Conservation (phyloP, 1,284 basidiomycete genomes). For the Irpex sp. region DNA sequence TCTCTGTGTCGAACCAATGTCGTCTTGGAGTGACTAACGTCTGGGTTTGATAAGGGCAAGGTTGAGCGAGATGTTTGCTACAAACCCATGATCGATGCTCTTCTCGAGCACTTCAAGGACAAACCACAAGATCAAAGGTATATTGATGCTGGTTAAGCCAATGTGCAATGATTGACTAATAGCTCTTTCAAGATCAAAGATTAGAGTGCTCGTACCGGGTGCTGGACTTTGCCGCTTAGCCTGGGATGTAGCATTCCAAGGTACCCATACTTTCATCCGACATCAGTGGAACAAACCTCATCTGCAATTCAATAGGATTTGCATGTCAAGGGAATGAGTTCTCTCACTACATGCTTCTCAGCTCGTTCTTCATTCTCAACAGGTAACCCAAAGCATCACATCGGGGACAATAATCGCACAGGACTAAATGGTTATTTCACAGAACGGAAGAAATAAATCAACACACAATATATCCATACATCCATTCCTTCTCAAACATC, state of each 20-base stretch:
- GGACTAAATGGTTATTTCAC: background rate
- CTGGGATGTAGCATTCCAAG: constrained; percentile 80
- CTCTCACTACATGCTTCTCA: constrained; percentile 88
- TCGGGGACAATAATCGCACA: constrained; percentile 13
- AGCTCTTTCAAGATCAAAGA: constrained; percentile 38
- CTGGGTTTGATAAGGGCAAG: constrained; percentile 48
- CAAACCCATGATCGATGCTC: constrained; percentile 72
- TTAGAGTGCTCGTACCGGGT: constrained; percentile 84
- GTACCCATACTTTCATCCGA: constrained; percentile 32
- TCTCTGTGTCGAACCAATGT: background rate
- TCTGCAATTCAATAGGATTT: constrained; percentile 53
- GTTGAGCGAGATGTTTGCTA: constrained; percentile 78
- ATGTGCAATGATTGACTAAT: background rate
- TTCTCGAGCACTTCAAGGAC: constrained; percentile 57
- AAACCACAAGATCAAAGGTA: constrained; percentile 54
- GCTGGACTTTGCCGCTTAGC: constrained; percentile 84
- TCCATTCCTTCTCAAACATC: constrained; percentile 88
- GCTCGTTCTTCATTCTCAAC: constrained; percentile 74
- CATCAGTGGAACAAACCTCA: background rate
- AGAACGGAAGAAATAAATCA: constrained; percentile 57
- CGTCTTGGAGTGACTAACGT: background rate
- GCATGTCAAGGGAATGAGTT: constrained; percentile 91
- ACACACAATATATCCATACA: constrained; percentile 81
- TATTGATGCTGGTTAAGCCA: constrained; percentile 1
- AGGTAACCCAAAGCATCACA: constrained; percentile 13